Base-by-base conservation (phyloP, 306 rosid genomes). In the Trifolium pratense region DNA sequence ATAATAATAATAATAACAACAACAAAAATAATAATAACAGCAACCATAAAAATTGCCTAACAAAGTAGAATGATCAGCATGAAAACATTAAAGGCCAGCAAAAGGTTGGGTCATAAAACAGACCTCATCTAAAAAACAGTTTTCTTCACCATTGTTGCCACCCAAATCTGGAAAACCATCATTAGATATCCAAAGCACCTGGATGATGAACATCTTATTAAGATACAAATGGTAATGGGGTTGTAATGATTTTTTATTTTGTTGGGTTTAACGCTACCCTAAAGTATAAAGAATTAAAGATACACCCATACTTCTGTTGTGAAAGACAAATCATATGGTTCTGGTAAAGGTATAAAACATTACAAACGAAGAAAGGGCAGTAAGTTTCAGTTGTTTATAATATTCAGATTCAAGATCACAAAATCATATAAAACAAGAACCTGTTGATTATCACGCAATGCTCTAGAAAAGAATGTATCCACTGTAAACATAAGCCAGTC, bases 171-270 rank as follows among this genome's bases (percentile, higher is more conserved):
- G 97, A 87, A 87, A 86, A 23, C 99, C 97, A 55, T 89, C 90
- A 80, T 94, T 93, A 48, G 97, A 91, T 86, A 89, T 84, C 99
- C 99, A 91, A 77, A 94, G 95, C 46, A 91, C 86, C 99, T 92
- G 84, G 23, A 55, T 25, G 51, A 70, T 64, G 43, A 82, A 66
- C 17, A 66, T 66, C 36, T 71, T 18, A 9, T 34, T 48, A 66
- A 58, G 67, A 34, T 42, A 67, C 11, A 57, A 56, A 70, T 34
- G 63, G 48, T 48, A 56, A 70, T 34, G 55, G 48, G 78, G 31
- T 34, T 58, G 70, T 20, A 12, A 67, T 26, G 14, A 66, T 76
- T 49, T 61, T 75, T 43, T 26, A 52, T 18, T 63, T 20, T 76
- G 40, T 53, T 58, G 9, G 43, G 55, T 52, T 57, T n/a, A 57